Base-by-base conservation (phyloP, 257 asterid species). In the Solanum virginianum region DNA sequence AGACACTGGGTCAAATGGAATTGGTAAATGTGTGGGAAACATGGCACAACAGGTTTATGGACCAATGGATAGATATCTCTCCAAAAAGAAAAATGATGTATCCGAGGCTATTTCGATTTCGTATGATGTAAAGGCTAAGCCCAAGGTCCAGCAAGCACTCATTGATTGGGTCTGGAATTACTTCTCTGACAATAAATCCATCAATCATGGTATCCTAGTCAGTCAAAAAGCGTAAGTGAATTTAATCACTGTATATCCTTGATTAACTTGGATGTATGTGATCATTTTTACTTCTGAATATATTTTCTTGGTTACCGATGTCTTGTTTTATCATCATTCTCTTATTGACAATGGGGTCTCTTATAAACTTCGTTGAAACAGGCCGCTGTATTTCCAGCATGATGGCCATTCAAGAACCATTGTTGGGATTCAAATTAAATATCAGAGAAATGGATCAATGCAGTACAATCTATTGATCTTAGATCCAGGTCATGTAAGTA, bases 321-420 rank as follows among this genome's bases (percentile, higher is more conserved):
- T 55, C 9, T 51, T 51, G 47, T 16, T 51, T 77, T 63, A 77
- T 51, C 63, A 16, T 26, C 39, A 16, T 53, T 77, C 17, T 77
- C 63, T 53, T 51, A 22, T 53, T 51, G 10, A 43, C 51, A 0
- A 29, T 62, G 60, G 41, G 59, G 66, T 32, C 60, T 49, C 56
- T 43, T 74, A 53, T 85, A 66, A 86, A 49, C 57, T 81, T 90
- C 85, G 29, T 57, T 83, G 80, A 74, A 82, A 80, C 92, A 96
- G 98, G 91, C 99, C 99, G 43, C 85, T 94, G 91, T 96, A 96
- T 89, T 94, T 96, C 90, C 98, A 96, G 90, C 98, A 94, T 84
- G 95, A 96, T 80, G 98, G 98, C 56, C 93, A 96, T 86, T 96
- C 99, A 49, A 94, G 99, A 92, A 96, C 98, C 85, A 94, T 96